Conservation (phyloP, 2,329 filamentous ascomycete genomes). For the Microdochium bolleyi region DNA sequence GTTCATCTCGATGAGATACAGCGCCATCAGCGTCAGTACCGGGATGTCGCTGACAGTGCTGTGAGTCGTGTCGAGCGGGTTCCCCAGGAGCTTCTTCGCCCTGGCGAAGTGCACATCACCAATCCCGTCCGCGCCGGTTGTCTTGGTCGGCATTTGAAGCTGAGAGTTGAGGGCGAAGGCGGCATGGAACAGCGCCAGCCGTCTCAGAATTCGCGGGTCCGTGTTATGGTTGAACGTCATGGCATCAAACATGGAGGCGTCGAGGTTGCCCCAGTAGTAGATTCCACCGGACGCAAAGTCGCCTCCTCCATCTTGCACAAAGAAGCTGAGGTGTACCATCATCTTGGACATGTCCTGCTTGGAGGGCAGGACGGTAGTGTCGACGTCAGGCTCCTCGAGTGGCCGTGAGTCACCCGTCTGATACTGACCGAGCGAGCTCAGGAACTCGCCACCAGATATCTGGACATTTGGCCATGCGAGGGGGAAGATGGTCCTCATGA, state of each 20-base stretch:
- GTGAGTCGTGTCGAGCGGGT: slow-evolving; percentile 34
- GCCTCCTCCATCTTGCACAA: slow-evolving; percentile 36
- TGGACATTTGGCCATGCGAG: slow-evolving; percentile 16
- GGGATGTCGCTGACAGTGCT: slow-evolving; percentile 34
- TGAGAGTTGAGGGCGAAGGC: slow-evolving; percentile 32
- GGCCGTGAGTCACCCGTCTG: slow-evolving; percentile 38
- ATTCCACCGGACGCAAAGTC: slow-evolving; percentile 35
- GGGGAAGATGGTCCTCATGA: slow-evolving; percentile 32
- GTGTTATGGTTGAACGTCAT: slow-evolving; percentile 4
- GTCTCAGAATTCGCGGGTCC: slow-evolving; percentile 16
- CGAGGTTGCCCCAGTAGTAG: slow-evolving; percentile 37
- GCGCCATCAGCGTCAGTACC: slow-evolving; percentile 35
- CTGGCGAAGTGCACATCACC: slow-evolving; percentile 36
- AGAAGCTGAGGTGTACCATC: slow-evolving; percentile 30
- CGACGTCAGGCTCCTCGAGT: slow-evolving; percentile 24
- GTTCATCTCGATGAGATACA: slow-evolving; percentile 41
- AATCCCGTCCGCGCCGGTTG: slow-evolving; percentile 20
- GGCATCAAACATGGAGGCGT: slow-evolving; percentile 12
- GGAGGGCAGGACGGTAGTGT: slow-evolving; percentile 30
- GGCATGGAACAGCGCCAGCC: slow-evolving; percentile 35
- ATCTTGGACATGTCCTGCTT: slow-evolving; percentile 26
- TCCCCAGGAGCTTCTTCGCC: slow-evolving; percentile 34
- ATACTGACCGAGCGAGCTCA: slow-evolving; percentile 33
- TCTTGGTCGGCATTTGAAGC: slow-evolving; percentile 19
- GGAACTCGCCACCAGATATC: slow-evolving; percentile 20